Conservation (phyloP, 805 yeast species). For the Candida saitoana region DNA sequence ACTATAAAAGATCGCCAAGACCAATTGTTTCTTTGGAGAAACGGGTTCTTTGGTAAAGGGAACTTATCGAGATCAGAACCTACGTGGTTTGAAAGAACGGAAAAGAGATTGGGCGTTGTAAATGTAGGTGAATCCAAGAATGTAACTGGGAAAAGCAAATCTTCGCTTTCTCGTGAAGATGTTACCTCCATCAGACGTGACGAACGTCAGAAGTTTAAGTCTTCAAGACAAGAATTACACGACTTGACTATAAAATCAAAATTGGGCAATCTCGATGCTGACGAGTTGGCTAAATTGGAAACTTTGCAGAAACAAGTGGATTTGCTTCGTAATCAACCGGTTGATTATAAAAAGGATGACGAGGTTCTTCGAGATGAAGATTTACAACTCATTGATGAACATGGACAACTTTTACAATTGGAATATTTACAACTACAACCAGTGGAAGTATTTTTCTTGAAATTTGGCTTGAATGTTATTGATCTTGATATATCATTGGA, state of each 20-base stretch:
- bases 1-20: slow-evolving; percentile 40
- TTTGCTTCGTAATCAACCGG: slow-evolving; percentile 14
- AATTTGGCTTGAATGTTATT: slow-evolving; percentile 51
- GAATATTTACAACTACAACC: slow-evolving; percentile 69
- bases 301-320: slow-evolving; percentile 14
- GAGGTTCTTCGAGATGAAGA: slow-evolving; percentile 10
- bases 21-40: slow-evolving; percentile 65
- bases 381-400: background rate
- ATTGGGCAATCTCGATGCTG: slow-evolving; percentile 20
- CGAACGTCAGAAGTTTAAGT: slow-evolving; percentile 70
- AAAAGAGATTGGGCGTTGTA: slow-evolving; percentile 47
- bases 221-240: slow-evolving; percentile 48
- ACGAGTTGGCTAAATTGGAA: slow-evolving; percentile 18
- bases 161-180: slow-evolving; percentile 58
- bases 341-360: background rate
- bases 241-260: slow-evolving; percentile 49
- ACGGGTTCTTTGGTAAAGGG: slow-evolving; percentile 95
- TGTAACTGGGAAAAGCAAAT: too few relatives aligned
- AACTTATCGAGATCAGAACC: slow-evolving; percentile 87
- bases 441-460: slow-evolving; percentile 68
- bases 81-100: slow-evolving; percentile 73
- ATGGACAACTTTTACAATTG: slow-evolving; percentile 14
- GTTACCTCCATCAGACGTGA: slow-evolving; percentile 68
- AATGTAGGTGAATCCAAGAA: too few relatives aligned
- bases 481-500: slow-evolving; percentile 23